Percentiles rank a stretch among this genome's conserved stretches.
Evolutionary conservation across 139 green algal species (phyloP).

Genomic region (Picocystis salinarum): DNA sequence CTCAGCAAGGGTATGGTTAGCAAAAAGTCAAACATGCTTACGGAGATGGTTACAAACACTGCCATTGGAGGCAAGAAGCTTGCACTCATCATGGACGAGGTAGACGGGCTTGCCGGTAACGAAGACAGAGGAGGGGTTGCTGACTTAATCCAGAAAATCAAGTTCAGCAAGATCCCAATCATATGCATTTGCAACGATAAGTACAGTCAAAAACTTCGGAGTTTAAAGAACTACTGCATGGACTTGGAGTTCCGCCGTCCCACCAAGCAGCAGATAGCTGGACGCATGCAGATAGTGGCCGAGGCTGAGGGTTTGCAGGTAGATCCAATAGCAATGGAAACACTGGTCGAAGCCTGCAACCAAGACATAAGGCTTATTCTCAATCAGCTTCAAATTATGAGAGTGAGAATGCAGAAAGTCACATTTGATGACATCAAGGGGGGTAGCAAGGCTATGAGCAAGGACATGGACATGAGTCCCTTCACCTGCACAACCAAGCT

Average conservation of each 20-base stretch:
- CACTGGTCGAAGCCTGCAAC: constrained; percentile 52
- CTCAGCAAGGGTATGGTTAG: constrained; percentile 47
- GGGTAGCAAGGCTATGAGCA: constrained; percentile 6
- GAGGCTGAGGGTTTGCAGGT: constrained; percentile 50
- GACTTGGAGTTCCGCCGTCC: constrained; percentile 60
- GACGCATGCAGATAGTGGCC: constrained; percentile 54
- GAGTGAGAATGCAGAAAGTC: constrained; percentile 32
- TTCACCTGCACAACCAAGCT: constrained; percentile 60
- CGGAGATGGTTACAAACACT: constrained; percentile 75
- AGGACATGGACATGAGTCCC: constrained; percentile 69
- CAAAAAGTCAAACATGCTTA: constrained; percentile 73
- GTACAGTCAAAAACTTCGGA: constrained; percentile 77
- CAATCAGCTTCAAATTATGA: constrained; percentile 79
- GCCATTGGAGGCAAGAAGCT: constrained; percentile 11
- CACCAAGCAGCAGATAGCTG: constrained; percentile 51
- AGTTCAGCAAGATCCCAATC: constrained; percentile 70
- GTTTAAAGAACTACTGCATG: constrained; percentile 62
- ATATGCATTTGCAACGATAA: constrained; percentile 98
- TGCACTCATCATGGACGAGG: constrained; percentile 95
- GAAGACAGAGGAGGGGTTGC: constrained; percentile 77
- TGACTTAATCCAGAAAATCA: constrained; percentile 86
- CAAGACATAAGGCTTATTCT: constrained; percentile 79
- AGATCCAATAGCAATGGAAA: constrained; percentile 50
- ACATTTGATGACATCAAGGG: constrained; percentile 57
- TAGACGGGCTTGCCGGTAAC: constrained; percentile 81